Conservation (phyloP, 2,329 filamentous ascomycete genomes). For the Gaeumannomyces sp. region DNA sequence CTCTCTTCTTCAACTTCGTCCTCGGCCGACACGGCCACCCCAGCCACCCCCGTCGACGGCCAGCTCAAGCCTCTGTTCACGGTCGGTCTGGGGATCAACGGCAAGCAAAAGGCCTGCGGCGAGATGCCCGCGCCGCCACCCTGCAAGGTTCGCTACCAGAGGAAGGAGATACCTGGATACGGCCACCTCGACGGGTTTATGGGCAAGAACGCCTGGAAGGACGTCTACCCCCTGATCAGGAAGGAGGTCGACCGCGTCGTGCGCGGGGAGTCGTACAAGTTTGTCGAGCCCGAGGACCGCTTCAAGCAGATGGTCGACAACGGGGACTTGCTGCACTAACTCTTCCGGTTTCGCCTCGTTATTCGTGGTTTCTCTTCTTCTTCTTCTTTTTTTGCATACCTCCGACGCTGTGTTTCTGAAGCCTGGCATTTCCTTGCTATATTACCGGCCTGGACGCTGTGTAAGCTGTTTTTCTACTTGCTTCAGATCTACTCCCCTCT, state of each 20-base stretch:
- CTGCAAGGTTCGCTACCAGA: constrained; percentile 38
- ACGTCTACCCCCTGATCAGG: constrained; percentile 51
- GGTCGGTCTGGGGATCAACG: constrained; percentile 15
- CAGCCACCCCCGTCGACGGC: neutral
- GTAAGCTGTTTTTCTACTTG: neutral
- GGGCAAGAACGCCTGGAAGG: constrained; percentile 51
- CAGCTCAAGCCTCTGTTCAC: neutral
- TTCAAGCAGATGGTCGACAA: constrained; percentile 35
- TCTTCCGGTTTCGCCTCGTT: neutral
- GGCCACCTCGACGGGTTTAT: constrained; percentile 59
- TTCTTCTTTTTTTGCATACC: neutral
- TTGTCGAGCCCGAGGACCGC: constrained; percentile 36
- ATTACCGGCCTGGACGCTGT: too few relatives aligned
- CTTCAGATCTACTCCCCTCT: neutral
- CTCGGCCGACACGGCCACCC: neutral
- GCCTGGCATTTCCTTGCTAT: too few relatives aligned
- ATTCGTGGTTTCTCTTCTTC: neutral
- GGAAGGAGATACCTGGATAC: constrained; percentile 49
- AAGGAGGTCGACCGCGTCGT: constrained; percentile 49
- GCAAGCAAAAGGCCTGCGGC: constrained; percentile 3
- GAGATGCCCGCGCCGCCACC: constrained; percentile 8
- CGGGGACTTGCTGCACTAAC: constrained; percentile 31
- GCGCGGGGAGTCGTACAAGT: constrained; percentile 34
- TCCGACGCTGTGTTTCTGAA: too few relatives aligned
- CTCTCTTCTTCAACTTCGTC: neutral